Conservation (phyloP, 768 basidiomycete species). For the Imleria badia region DNA sequence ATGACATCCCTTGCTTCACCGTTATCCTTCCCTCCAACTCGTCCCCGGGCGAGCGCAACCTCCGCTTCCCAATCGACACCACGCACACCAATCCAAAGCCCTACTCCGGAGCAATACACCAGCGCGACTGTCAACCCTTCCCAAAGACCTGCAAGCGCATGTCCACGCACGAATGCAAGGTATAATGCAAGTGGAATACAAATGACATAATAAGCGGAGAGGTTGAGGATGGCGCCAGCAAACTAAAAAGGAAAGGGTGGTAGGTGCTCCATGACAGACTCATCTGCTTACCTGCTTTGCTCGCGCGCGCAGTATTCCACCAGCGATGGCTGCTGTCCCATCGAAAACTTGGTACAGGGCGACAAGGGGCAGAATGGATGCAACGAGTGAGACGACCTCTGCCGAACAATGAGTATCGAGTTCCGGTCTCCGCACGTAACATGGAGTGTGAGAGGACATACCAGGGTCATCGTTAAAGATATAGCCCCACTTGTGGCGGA, state of each 20-base stretch:
- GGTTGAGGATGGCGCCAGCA: conserved; percentile 63
- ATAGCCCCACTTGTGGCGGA: conserved; percentile 67
- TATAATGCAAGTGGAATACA: conserved; percentile 83
- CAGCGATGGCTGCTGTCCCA: conserved; percentile 62
- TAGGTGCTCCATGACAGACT: not conserved
- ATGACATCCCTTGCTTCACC: conserved; percentile 14
- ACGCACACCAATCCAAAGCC: conserved; percentile 50
- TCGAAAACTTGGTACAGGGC: conserved; percentile 87
- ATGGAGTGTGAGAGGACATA: conserved; percentile 23
- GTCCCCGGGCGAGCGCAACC: conserved; percentile 12
- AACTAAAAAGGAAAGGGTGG: conserved; percentile 37
- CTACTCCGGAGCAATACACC: conserved; percentile 57
- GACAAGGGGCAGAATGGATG: conserved; percentile 71
- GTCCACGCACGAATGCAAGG: conserved; percentile 61
- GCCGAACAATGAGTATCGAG: not conserved
- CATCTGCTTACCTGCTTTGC: conserved; percentile 61
- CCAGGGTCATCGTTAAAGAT: conserved; percentile 71
- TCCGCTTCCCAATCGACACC: conserved; percentile 73
- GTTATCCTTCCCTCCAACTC: conserved; percentile 42
- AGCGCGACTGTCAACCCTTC: conserved; percentile 73
- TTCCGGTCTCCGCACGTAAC: not conserved
- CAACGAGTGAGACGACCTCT: conserved; percentile 50
- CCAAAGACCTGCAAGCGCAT: conserved; percentile 79
- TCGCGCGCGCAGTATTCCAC: conserved; percentile 78
- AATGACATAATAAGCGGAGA: conserved; percentile 74